These are phyloP conservation scores for Graphilbum fragrans DNA, from an alignment of 2,329 filamentous ascomycete species.

Conservation along the genomic window DNA sequence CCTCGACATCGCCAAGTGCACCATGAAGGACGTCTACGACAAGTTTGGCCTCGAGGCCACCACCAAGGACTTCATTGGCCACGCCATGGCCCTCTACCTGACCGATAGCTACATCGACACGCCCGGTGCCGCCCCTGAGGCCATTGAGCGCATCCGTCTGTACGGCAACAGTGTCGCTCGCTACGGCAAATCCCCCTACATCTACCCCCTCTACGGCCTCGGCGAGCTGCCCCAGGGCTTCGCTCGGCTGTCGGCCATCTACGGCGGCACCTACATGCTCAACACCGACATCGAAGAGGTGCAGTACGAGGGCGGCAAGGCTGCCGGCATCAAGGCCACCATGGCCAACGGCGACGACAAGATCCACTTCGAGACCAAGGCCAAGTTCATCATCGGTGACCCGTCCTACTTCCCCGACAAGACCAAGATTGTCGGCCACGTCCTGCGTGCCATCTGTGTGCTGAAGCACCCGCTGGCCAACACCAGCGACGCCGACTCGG, in stretches of 20 bases:
- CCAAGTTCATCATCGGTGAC: constrained; percentile 90
- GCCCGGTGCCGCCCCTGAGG: constrained; percentile 64
- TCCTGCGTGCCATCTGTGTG: constrained; percentile 95
- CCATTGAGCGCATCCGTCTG: constrained; percentile 82
- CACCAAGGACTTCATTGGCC: constrained; percentile 92
- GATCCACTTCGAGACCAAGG: constrained; percentile 94
- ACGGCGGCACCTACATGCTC: constrained; percentile 98
- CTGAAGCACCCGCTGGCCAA: constrained; percentile 88
- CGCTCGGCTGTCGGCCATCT: constrained; percentile 92
- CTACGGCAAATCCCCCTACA: constrained; percentile 98
- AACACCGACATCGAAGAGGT: constrained; percentile 92
- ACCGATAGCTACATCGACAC: constrained; percentile 76
- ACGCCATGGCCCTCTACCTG: constrained; percentile 94
- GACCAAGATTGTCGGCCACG: constrained; percentile 74
- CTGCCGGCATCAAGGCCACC: constrained; percentile 92
- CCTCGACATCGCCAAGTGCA: constrained; percentile 64
- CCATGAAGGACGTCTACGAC: constrained; percentile 98
- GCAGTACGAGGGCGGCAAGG: constrained; percentile 71
- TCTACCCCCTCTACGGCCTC: constrained; percentile 96
- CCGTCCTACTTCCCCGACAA: constrained; percentile 93
- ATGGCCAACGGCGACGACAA: constrained; percentile 76
- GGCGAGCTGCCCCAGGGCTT: constrained; percentile 97
- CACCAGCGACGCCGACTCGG: constrained; percentile 79
- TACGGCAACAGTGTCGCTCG: constrained; percentile 97
- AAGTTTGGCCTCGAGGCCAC: constrained; percentile 86